Evolutionary conservation across 169 alveolate genomes (phyloP).

Genomic region (Plasmodium knowlesi): DNA sequence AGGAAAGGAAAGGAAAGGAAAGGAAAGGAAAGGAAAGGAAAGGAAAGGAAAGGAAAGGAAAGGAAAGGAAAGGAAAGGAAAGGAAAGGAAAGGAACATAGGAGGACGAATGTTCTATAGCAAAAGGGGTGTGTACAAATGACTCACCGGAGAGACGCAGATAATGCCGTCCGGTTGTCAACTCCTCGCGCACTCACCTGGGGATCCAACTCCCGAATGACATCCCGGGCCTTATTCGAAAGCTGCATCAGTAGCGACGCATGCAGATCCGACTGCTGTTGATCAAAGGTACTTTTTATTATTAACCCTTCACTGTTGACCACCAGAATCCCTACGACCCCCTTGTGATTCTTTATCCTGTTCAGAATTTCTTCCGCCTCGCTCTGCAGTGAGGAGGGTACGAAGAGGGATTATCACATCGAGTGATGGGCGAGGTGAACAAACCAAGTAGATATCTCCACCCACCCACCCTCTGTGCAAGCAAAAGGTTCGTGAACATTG

Average conservation of each 20-base stretch:
- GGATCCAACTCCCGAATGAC: constrained; percentile 90
- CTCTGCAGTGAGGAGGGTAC: constrained; percentile 29
- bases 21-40: not conserved
- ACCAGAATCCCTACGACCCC: constrained; percentile 94
- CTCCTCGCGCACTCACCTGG: constrained; percentile 7
- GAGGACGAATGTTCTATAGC: not conserved
- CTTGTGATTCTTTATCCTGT: constrained; percentile 94
- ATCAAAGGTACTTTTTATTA: constrained; percentile 86
- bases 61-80: not conserved
- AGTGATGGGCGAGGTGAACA: not conserved
- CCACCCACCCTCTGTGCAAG: not conserved
- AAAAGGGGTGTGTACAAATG: not conserved
- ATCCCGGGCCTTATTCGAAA: constrained; percentile 87
- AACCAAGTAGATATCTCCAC: not conserved
- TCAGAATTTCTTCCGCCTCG: constrained; percentile 94
- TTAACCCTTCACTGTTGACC: constrained; percentile 90
- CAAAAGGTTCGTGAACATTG: not conserved
- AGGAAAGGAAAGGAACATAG: not conserved
- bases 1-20: not conserved
- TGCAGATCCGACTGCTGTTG: constrained; percentile 82
- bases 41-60: not conserved
- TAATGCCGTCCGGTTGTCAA: not conserved
- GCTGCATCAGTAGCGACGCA: constrained; percentile 83
- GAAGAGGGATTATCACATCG: not conserved
- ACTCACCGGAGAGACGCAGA: not conserved